A percentile compares a stretch with the other conserved stretches of the same genome.
These are phyloP conservation scores for Suillus clintonianus DNA, from an alignment of 768 basidiomycete genomes.

Conservation along the genomic window DNA sequence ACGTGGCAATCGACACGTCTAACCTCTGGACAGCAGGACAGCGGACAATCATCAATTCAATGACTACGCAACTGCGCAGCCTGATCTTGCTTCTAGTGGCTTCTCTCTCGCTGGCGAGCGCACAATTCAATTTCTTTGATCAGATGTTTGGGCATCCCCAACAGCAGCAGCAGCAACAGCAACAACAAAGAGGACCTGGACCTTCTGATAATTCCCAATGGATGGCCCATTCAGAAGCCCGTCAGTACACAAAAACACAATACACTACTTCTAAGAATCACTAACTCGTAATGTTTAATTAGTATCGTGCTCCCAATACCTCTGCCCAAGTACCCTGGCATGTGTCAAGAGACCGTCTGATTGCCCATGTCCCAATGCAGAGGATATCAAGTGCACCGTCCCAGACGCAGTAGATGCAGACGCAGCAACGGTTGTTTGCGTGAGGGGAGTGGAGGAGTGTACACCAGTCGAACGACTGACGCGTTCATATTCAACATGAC, in stretches of 20 bases:
- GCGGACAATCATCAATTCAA: not conserved
- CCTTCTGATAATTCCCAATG: slow-evolving; percentile 56
- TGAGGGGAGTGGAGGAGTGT: slow-evolving; percentile 67
- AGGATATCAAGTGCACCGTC: slow-evolving; percentile 77
- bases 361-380: slow-evolving; percentile 76
- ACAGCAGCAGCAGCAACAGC: slow-evolving; percentile 50
- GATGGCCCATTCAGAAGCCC: slow-evolving; percentile 63
- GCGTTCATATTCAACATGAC: slow-evolving; percentile 13
- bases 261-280: not conserved
- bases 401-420: slow-evolving; percentile 57
- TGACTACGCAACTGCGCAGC: slow-evolving; percentile 15
- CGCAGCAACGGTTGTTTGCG: slow-evolving; percentile 67
- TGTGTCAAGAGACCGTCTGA: slow-evolving; percentile 56
- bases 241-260: slow-evolving; percentile 39
- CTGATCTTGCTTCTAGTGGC: slow-evolving; percentile 14
- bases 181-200: slow-evolving; percentile 6
- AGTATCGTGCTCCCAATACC: slow-evolving; percentile 75
- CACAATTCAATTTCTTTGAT: slow-evolving; percentile 82
- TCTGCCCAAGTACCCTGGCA: slow-evolving; percentile 74
- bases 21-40: not conserved
- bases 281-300: not conserved
- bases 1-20: slow-evolving; percentile 3
- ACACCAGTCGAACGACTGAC: slow-evolving; percentile 55
- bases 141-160: slow-evolving; percentile 68
- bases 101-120: slow-evolving; percentile 38